Conservation (phyloP, 257 asterid genomes). For the Cordia subcordata region DNA sequence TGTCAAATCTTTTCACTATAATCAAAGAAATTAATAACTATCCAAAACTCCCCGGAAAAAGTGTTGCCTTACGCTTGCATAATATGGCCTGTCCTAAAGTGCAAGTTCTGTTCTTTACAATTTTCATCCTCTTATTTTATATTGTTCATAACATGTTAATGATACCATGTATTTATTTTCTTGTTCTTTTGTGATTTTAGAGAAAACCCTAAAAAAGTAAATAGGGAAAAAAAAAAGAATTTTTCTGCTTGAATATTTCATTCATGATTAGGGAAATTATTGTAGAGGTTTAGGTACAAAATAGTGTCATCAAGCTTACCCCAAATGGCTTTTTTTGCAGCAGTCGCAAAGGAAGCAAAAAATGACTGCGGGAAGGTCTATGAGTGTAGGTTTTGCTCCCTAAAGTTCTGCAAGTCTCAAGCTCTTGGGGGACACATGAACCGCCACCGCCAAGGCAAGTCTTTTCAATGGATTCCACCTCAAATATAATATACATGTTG, state of each 20-base stretch:
- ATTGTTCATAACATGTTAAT: too few species aligned
- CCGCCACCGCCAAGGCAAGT: conserved; percentile 95
- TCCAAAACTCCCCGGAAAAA: background rate
- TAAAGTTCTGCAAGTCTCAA: conserved; percentile 98
- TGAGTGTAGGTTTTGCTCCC: conserved; percentile 98
- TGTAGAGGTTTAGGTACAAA: conserved; percentile 8
- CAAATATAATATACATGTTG: too few species aligned
- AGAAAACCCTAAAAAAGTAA: background rate
- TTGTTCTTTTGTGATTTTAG: too few species aligned
- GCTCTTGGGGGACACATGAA: conserved; percentile 99
- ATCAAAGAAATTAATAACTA: too few species aligned
- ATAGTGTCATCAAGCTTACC: conserved; percentile 50
- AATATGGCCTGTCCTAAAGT: too few species aligned
- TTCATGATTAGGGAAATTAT: conserved; percentile 4
- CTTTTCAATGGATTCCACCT: conserved; percentile 9
- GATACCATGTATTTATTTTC: background rate
- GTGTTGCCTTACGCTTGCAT: background rate
- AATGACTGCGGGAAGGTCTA: conserved; percentile 69
- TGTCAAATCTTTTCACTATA: background rate
- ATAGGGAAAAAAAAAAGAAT: background rate
- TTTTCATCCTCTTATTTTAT: too few species aligned
- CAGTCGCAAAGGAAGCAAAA: conserved; percentile 50
- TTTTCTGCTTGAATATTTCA: background rate
- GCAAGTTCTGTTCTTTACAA: background rate
- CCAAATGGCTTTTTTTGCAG: conserved; percentile 35